Conservation (phyloP, 2,329 filamentous ascomycete species). For the Colletotrichum coccodes region DNA sequence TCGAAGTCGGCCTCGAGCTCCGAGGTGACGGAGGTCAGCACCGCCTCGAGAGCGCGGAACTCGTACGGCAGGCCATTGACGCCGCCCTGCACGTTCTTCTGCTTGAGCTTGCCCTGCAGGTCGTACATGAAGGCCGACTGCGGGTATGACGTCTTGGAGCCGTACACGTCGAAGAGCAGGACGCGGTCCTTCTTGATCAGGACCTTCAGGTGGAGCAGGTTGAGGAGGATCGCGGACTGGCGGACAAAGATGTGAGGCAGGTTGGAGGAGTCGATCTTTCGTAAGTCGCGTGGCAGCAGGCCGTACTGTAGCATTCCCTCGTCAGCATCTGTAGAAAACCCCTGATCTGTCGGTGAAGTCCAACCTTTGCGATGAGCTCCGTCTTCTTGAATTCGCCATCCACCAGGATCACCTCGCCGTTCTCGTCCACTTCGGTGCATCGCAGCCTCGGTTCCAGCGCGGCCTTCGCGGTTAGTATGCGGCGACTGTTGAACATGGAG, state of each 20-base stretch:
- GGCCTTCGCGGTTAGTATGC: slow-evolving; percentile 78
- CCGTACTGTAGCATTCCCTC: slow-evolving; percentile 73
- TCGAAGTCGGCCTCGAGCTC: slow-evolving; percentile 96
- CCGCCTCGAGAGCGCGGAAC: slow-evolving; percentile 93
- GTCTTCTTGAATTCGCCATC: slow-evolving; percentile 98
- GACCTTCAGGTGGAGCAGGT: slow-evolving; percentile 94
- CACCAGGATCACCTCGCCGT: slow-evolving; percentile 89
- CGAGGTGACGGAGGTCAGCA: slow-evolving; percentile 91
- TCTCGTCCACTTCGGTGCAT: slow-evolving; percentile 94
- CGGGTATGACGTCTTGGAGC: slow-evolving; percentile 92
- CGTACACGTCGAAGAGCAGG: slow-evolving; percentile 95
- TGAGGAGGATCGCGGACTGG: slow-evolving; percentile 92
- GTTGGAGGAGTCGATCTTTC: slow-evolving; percentile 97
- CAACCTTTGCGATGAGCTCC: slow-evolving; percentile 92
- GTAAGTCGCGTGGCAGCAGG: slow-evolving; percentile 89
- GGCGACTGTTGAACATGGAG: slow-evolving; percentile 75
- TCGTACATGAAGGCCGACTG: slow-evolving; percentile 99
- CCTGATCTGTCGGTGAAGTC: slow-evolving; percentile 26
- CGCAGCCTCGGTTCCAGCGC: slow-evolving; percentile 86
- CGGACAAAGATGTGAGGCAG: slow-evolving; percentile 95
- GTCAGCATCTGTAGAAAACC: neutral
- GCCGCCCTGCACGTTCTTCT: slow-evolving; percentile 70
- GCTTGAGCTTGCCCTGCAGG: slow-evolving; percentile 88
- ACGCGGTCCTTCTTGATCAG: slow-evolving; percentile 96
- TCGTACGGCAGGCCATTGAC: slow-evolving; percentile 86